Conservation (phyloP, 2,329 filamentous ascomycete species). For the Xylaria sp. region DNA sequence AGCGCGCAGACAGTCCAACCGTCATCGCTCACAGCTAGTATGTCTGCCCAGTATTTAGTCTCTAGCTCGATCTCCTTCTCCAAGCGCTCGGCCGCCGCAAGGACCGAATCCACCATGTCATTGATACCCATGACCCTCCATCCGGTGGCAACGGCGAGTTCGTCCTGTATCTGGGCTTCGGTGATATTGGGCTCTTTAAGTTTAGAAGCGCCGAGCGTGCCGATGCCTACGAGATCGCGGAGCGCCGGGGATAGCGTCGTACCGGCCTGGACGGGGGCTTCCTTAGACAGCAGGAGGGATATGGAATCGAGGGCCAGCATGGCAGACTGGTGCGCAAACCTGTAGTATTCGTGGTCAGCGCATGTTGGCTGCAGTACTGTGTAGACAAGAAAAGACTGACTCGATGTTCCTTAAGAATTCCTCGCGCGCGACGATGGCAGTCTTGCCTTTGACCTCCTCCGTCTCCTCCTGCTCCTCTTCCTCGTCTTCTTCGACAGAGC, state of each 20-base stretch:
- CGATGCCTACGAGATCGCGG: constrained; percentile 77
- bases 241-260: constrained; percentile 76
- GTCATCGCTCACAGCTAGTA: constrained; percentile 81
- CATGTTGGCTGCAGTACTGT: background rate
- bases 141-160: constrained; percentile 69
- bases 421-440: constrained; percentile 60
- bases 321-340: constrained; percentile 67
- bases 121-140: constrained; percentile 84
- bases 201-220: constrained; percentile 76
- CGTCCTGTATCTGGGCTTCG: constrained; percentile 65
- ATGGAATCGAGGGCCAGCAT: constrained; percentile 82
- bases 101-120: constrained; percentile 76
- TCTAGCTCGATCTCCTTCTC: constrained; percentile 83
- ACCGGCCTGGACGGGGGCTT: constrained; percentile 76
- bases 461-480: constrained; percentile 50
- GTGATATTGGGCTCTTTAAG: constrained; percentile 70
- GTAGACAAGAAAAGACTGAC: constrained; percentile 53
- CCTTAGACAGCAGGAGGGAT: constrained; percentile 84
- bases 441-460: constrained; percentile 51
- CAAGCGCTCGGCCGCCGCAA: constrained; percentile 77
- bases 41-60: constrained; percentile 87
- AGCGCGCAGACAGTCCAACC: constrained; percentile 88
- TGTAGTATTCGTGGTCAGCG: constrained; percentile 46
- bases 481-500: constrained; percentile 59
- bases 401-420: constrained; percentile 69